Conservation (phyloP, 306 rosid species). For the Malus orientalis region DNA sequence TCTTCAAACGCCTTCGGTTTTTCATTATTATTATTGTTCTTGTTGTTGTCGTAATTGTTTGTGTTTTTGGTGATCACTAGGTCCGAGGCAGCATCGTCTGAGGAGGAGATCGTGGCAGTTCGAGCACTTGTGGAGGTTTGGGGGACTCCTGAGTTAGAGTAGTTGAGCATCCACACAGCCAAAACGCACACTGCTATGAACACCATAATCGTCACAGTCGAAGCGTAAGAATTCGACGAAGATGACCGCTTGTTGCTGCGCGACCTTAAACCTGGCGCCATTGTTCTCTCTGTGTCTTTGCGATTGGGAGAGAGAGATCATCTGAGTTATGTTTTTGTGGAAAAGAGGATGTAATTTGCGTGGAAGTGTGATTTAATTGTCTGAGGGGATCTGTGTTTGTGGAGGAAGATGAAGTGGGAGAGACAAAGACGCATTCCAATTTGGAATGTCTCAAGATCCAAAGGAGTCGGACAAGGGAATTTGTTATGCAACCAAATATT, state of each 20-base stretch:
- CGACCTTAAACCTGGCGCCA: constrained; percentile 48
- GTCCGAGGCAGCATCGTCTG: constrained; percentile 13
- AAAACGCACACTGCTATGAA: constrained; percentile 63
- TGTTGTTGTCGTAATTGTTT: neutral
- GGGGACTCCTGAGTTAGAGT: constrained; percentile 26
- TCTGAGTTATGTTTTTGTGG: neutral
- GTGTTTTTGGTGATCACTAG: neutral
- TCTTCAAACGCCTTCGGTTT: constrained; percentile 39
- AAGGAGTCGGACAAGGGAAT: constrained; percentile 55
- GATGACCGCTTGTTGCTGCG: constrained; percentile 45
- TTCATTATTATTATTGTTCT: neutral
- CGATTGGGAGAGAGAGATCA: neutral
- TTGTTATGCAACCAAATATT: constrained; percentile 7
- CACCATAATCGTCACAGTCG: constrained; percentile 42
- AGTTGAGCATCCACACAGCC: constrained; percentile 58
- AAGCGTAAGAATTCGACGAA: constrained; percentile 43
- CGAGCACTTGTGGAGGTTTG: constrained; percentile 19
- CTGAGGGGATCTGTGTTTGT: neutral
- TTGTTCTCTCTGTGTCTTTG: constrained; percentile 1
- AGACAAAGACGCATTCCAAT: constrained; percentile 12
- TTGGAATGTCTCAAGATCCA: constrained; percentile 59
- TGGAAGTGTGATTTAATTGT: neutral
- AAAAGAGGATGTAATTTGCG: neutral
- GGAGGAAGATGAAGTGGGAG: constrained; percentile 11
- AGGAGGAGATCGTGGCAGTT: constrained; percentile 14